These are phyloP conservation scores for Stephania yunnanensis DNA, from an alignment of 164 flowering plant genomes.

Conservation along the genomic window DNA sequence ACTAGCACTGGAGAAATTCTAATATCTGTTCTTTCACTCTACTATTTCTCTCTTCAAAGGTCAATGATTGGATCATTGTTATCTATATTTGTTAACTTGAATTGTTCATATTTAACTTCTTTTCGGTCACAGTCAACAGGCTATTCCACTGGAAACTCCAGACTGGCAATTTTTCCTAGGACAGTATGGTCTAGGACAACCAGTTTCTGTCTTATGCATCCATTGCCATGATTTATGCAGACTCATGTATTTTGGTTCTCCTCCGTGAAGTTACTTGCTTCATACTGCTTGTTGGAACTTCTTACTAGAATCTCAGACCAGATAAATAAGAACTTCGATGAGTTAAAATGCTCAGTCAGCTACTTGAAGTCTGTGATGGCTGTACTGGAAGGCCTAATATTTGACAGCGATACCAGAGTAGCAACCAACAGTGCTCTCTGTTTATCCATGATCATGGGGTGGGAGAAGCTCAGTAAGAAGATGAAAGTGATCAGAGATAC, in stretches of 20 bases:
- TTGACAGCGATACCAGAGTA: slow-evolving; percentile 49
- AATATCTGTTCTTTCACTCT: slow-evolving; percentile 44
- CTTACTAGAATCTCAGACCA: slow-evolving; percentile 45
- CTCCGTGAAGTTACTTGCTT: slow-evolving; percentile 69
- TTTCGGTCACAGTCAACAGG: slow-evolving; percentile 34
- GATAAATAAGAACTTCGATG: slow-evolving; percentile 20
- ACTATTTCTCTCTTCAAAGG: slow-evolving; percentile 67
- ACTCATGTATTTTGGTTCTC: slow-evolving; percentile 71
- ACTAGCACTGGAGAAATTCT: slow-evolving; percentile 48
- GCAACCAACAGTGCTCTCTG: slow-evolving; percentile 67
- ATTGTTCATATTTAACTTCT: slow-evolving; percentile 18
- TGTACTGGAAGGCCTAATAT: slow-evolving; percentile 62
- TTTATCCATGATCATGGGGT: slow-evolving; percentile 50
- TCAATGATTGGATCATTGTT: slow-evolving; percentile 21
- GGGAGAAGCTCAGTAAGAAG: slow-evolving; percentile 41
- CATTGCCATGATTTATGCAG: slow-evolving; percentile 67
- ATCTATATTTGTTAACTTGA: background rate
- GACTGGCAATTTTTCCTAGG: slow-evolving; percentile 49
- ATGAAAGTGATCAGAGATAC: slow-evolving; percentile 19
- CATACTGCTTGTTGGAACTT: slow-evolving; percentile 66
- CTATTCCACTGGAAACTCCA: slow-evolving; percentile 45
- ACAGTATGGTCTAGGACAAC: slow-evolving; percentile 19
- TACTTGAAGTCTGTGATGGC: slow-evolving; percentile 51
- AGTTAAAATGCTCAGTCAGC: slow-evolving; percentile 32
- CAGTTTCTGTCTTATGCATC: slow-evolving; percentile 38